Percentiles rank a stretch among this genome's conserved stretches.
Evolutionary conservation across 2,329 filamentous ascomycete species (phyloP).

Genomic region (Lachnellula arida): DNA sequence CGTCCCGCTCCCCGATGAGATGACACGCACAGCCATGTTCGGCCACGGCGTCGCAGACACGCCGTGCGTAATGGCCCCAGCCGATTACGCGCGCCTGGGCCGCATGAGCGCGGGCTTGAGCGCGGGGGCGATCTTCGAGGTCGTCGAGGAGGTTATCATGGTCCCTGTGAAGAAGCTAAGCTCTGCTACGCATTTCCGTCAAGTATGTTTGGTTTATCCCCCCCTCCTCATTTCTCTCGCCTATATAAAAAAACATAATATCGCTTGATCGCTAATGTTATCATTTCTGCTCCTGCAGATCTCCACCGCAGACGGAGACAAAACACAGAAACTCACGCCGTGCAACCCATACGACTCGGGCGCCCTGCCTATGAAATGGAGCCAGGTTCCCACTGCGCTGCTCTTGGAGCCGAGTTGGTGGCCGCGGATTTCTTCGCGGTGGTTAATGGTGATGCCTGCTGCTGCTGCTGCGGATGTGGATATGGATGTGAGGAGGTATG

Average conservation of each 20-base stretch:
- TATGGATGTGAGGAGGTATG: background rate
- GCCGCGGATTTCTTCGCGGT: constrained; percentile 5
- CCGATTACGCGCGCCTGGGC: background rate
- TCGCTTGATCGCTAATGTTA: too few relatives aligned
- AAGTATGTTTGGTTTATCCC: background rate
- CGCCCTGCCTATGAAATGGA: constrained; percentile 6
- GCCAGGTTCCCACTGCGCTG: background rate
- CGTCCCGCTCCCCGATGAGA: constrained; percentile 7
- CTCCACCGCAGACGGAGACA: background rate
- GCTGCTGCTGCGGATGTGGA: background rate
- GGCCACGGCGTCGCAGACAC: constrained; percentile 1
- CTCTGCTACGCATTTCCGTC: constrained; percentile 2
- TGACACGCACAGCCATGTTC: constrained; percentile 4
- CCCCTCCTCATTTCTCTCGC: background rate
- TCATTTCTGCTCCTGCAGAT: background rate
- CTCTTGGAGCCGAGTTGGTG: constrained; percentile 2
- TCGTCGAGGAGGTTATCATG: constrained; percentile 6
- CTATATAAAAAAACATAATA: too few relatives aligned
- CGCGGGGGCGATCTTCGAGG: constrained; percentile 6
- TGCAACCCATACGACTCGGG: constrained; percentile 3
- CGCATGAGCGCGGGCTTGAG: background rate
- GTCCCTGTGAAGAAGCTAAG: constrained; percentile 8
- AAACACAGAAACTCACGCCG: constrained; percentile 2
- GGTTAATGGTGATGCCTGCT: background rate
- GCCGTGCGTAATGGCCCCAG: background rate